Conservation (phyloP, 2,329 filamentous ascomycete genomes). For the Trichoderma sp. region DNA sequence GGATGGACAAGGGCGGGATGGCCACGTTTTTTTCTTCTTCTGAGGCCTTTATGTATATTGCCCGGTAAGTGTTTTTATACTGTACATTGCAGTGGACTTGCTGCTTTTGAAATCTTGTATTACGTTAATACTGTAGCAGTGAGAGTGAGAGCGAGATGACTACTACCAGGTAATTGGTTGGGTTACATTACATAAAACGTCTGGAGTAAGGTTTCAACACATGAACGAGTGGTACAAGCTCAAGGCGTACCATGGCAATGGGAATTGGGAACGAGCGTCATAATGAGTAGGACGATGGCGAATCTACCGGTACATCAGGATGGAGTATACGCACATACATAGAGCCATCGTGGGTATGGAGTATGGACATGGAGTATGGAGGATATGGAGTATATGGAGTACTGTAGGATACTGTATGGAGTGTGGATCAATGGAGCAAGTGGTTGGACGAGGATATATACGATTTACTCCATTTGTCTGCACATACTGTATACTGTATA, state of each 20-base stretch:
- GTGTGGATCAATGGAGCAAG: too few relatives aligned
- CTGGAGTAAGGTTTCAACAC: neutral
- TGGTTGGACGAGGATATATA: neutral
- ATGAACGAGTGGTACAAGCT: neutral
- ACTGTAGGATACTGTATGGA: too few relatives aligned
- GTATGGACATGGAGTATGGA: neutral
- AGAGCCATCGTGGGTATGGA: neutral
- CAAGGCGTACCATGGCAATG: neutral
- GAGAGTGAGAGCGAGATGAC: neutral
- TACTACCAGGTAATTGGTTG: too few relatives aligned
- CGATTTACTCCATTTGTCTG: neutral
- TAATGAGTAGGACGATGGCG: neutral
- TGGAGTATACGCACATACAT: too few relatives aligned
- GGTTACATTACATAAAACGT: neutral
- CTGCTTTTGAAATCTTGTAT: neutral
- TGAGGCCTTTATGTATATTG: neutral
- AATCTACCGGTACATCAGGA: neutral
- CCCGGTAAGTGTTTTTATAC: neutral
- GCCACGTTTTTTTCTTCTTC: conserved; percentile 4
- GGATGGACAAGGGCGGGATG: neutral
- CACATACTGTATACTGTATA: neutral
- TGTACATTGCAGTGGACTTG: neutral
- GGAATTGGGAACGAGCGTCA: neutral
- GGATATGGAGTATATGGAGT: neutral
- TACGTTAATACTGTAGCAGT: neutral